A percentile compares a stretch with the other conserved stretches of the same genome.
Conservation (phyloP, 176 grass and related monocot species). For the Olyra latifolia region DNA sequence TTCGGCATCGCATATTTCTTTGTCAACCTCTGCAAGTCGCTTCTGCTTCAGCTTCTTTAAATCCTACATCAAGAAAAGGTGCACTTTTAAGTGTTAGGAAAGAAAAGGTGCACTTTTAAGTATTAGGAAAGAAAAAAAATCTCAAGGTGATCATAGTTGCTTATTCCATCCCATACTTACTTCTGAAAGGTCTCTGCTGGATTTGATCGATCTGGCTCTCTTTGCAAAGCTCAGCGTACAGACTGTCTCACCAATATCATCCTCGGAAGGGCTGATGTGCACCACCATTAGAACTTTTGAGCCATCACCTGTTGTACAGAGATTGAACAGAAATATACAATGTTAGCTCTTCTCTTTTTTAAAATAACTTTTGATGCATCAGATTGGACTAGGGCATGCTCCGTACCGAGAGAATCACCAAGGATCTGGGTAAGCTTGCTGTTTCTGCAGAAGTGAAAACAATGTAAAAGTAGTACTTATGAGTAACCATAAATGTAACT, state of each 20-base stretch:
- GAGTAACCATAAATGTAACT: neutral
- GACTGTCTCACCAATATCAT: constrained; percentile 73
- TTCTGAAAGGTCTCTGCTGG: constrained; percentile 61
- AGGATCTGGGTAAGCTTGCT: constrained; percentile 97
- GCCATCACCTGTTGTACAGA: constrained; percentile 50
- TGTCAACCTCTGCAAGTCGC: constrained; percentile 53
- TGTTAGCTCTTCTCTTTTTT: neutral
- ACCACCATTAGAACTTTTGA: constrained; percentile 95
- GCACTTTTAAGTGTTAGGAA: constrained; percentile 2
- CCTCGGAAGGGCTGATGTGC: constrained; percentile 70
- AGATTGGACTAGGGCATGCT: neutral
- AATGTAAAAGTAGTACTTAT: constrained; percentile 3
- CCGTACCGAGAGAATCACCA: constrained; percentile 81
- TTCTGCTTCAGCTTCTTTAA: constrained; percentile 63
- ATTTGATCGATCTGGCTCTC: constrained; percentile 73
- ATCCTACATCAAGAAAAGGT: constrained; percentile 49
- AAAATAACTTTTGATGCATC: neutral
- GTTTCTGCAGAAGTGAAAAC: constrained; percentile 58
- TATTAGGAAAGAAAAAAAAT: neutral
- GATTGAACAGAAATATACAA: constrained; percentile 15
- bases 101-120: neutral
- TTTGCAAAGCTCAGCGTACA: constrained; percentile 77
- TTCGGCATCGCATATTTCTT: constrained; percentile 54
- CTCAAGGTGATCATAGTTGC: neutral
- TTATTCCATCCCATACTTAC: constrained; percentile 36